Base-by-base conservation (phyloP, 108 stramenopile genomes). In the Nitzschia sp. region DNA sequence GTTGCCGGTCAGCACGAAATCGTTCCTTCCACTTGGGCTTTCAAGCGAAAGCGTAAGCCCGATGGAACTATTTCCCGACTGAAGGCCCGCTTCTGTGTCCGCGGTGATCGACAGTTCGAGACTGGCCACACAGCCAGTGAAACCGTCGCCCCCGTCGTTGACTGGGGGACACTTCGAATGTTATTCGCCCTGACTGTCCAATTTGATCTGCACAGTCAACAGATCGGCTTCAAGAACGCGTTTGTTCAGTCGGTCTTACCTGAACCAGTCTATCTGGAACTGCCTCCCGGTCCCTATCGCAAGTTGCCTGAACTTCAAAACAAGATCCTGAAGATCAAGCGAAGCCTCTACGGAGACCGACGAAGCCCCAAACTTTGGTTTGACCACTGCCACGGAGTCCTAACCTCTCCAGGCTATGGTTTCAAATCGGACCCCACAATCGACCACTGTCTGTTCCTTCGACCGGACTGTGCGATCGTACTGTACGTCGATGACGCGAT, bases 391-490 rank as follows among this genome's bases (percentile, higher is more conserved):
- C 15, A 29, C 3, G 19, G 46, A 0, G n/a, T 29, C 3, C 49
- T 79, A 6, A 18, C n/a, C 17, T 27, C 31, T 3, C 58, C 28
- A 9, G 59, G 18, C 48, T 38, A 54, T 45, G 70, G 27, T 24
- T 38, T 47, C 69, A 60, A 47, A 74, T 65, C 17, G 0, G 66
- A 13, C 29, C 28, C 6, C 56, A 46, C 63, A 3, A 42, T 63
- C 15, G 85, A 83, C 62, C 79, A 80, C 25, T 86, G 85, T 38
- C 64, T 86, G 31, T 80, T 81, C 27, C 28, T 78, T 53, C 53
- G 54, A 0, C 2, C 23, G 0, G 27, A 59, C 1, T 15, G 81
- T 1, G 53, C 81, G 18, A 53, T 75, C 13, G 59, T 80, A 6
- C 29, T 86, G 0, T 86, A 82, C 56, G 67, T 66, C 0, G 79